phyloP scores from a whole-genome alignment of 1,284 basidiomycete species.

The Mycosarcoma maydis region DNA sequence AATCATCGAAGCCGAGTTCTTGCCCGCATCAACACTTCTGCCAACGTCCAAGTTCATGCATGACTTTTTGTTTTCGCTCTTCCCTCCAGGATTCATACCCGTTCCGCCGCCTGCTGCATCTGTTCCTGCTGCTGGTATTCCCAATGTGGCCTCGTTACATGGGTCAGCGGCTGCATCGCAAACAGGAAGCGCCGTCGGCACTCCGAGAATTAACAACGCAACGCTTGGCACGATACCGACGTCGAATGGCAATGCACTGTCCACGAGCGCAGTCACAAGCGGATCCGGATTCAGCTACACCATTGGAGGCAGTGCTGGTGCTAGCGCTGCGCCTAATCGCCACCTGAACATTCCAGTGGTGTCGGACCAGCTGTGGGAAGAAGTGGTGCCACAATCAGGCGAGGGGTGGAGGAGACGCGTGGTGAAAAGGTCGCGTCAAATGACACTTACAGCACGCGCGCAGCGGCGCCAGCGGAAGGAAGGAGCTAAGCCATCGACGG shows the following conservation, averaged over 20 bases:
- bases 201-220: constrained; percentile 5
- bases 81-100: constrained; percentile 31
- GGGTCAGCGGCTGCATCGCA: background rate
- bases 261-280: background rate
- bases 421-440: constrained; percentile 13
- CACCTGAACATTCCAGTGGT: constrained; percentile 36
- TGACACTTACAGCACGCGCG: constrained; percentile 8
- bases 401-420: constrained; percentile 30
- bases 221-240: constrained; percentile 2
- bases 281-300: constrained; percentile 23
- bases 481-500: background rate
- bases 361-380: constrained; percentile 50
- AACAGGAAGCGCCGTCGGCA: constrained; percentile 10
- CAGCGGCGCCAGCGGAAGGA: constrained; percentile 18
- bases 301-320: constrained; percentile 17
- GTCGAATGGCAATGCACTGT: constrained; percentile 1
- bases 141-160: constrained; percentile 2
- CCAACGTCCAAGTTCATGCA: constrained; percentile 41
- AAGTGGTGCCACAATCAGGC: constrained; percentile 41
- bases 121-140: background rate
- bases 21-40: constrained; percentile 26
- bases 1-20: constrained; percentile 47
- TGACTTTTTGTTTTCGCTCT: constrained; percentile 31
- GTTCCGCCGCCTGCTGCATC: constrained; percentile 7
- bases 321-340: constrained; percentile 24